These are phyloP conservation scores for Ganoderma sinense DNA, from an alignment of 1,284 basidiomycete genomes.

Conservation along the genomic window DNA sequence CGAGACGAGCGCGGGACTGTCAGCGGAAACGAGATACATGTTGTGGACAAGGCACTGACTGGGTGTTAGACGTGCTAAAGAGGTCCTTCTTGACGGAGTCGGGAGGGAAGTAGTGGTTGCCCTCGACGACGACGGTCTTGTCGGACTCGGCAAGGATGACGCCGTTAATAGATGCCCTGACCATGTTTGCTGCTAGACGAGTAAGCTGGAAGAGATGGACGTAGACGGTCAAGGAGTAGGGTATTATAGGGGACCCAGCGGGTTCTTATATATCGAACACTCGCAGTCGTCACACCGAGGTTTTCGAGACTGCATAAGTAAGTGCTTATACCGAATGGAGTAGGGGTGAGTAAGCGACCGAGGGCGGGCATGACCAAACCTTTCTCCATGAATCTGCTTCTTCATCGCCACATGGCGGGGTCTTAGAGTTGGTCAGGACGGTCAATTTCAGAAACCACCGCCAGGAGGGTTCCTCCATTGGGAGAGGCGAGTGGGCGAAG, in stretches of 20 bases:
- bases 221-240: not conserved
- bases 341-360: constrained; percentile 7
- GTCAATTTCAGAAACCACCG: no score
- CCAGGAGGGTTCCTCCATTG: not conserved
- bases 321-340: constrained; percentile 4
- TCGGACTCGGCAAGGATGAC: constrained; percentile 62
- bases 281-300: not conserved
- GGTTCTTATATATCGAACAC: not conserved
- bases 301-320: not conserved
- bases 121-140: constrained; percentile 62
- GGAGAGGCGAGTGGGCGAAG: not conserved
- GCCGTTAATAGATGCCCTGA: constrained; percentile 58
- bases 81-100: constrained; percentile 50
- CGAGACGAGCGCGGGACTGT: not conserved
- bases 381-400: not conserved
- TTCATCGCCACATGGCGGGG: no score
- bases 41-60: constrained; percentile 41
- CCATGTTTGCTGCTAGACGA: constrained; percentile 42
- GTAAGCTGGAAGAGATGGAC: not conserved
- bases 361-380: not conserved
- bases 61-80: constrained; percentile 58
- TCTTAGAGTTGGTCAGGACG: no score
- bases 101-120: constrained; percentile 75
- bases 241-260: not conserved
- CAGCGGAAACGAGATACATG: not conserved